phyloP scores from a whole-genome alignment of 2,329 filamentous ascomycete species.

The Salinomyces thailandicus region DNA sequence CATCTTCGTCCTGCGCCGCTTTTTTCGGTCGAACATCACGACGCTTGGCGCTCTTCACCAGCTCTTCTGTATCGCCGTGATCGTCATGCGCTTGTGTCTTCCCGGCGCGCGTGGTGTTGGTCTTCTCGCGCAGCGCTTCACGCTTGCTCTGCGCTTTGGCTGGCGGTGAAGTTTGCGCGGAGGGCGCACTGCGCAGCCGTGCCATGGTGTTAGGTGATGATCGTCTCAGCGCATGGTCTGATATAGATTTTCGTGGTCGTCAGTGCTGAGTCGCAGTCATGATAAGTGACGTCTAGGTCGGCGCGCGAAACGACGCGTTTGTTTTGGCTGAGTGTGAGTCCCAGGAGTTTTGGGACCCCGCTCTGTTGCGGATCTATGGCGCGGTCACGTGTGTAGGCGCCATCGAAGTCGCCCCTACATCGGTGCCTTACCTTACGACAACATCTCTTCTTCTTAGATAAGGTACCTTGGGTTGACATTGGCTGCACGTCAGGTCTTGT shows the following conservation, averaged over 20 bases:
- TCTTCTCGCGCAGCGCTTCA: slow-evolving; percentile 22
- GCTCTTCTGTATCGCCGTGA: slow-evolving; percentile 17
- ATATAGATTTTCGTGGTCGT: not conserved
- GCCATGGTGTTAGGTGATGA: slow-evolving; percentile 12
- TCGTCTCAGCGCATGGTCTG: slow-evolving; percentile 5
- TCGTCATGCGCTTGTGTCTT: slow-evolving; percentile 13
- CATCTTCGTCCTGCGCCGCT: slow-evolving; percentile 11
- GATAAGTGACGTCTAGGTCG: not conserved
- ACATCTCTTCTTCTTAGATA: too few species aligned
- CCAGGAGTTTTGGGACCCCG: not conserved
- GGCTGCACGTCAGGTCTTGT: too few species aligned
- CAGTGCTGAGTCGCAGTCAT: not conserved
- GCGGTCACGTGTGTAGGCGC: not conserved
- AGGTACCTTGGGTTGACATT: too few species aligned
- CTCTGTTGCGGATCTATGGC: not conserved
- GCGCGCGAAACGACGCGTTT: slow-evolving; percentile 1
- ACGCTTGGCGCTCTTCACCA: slow-evolving; percentile 19
- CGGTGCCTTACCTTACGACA: not conserved
- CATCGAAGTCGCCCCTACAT: too few species aligned
- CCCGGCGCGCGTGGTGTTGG: slow-evolving; percentile 16
- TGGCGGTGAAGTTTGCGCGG: slow-evolving; percentile 8
- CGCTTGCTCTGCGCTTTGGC: slow-evolving; percentile 9
- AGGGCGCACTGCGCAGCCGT: slow-evolving; percentile 18
- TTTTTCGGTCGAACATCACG: slow-evolving; percentile 15
- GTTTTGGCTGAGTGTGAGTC: slow-evolving; percentile 3